These are phyloP conservation scores for Euphorbia celastroides DNA, from an alignment of 441 rosid genomes.

Conservation along the genomic window DNA sequence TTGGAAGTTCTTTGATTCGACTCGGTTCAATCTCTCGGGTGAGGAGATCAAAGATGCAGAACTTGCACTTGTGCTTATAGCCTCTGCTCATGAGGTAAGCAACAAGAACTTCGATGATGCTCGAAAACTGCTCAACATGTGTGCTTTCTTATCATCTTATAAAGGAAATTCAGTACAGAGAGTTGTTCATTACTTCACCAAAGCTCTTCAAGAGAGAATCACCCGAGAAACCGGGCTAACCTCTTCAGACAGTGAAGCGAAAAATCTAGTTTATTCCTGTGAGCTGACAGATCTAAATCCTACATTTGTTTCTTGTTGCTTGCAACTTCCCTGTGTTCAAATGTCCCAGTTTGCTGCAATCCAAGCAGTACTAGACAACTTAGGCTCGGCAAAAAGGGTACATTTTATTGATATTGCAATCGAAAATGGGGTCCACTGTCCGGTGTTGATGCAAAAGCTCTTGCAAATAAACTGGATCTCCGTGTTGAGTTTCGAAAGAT, in stretches of 20 bases:
- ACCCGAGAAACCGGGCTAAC: constrained; percentile 14
- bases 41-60: constrained; percentile 21
- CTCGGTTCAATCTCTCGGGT: constrained; percentile 8
- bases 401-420: constrained; percentile 27
- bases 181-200: constrained; percentile 21
- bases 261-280: constrained; percentile 4
- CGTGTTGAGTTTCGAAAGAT: constrained; percentile 35
- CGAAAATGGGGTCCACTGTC: constrained; percentile 20
- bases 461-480: constrained; percentile 14
- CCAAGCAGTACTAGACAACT: constrained; percentile 26
- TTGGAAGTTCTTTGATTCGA: constrained; percentile 3
- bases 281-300: constrained; percentile 6
- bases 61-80: constrained; percentile 24
- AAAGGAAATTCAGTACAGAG: constrained; percentile 27
- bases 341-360: constrained; percentile 23
- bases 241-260: background rate
- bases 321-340: constrained; percentile 24
- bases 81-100: constrained; percentile 22
- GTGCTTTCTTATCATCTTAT: constrained; percentile 21
- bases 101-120: constrained; percentile 19
- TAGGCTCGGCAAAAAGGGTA: constrained; percentile 16
- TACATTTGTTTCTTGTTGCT: background rate
- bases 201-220: constrained; percentile 24
- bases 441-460: constrained; percentile 33
- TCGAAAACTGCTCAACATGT: constrained; percentile 16